phyloP scores from a whole-genome alignment of 225 moss, liverwort and hornwort genomes.

The Antitrichia curtipendula region DNA sequence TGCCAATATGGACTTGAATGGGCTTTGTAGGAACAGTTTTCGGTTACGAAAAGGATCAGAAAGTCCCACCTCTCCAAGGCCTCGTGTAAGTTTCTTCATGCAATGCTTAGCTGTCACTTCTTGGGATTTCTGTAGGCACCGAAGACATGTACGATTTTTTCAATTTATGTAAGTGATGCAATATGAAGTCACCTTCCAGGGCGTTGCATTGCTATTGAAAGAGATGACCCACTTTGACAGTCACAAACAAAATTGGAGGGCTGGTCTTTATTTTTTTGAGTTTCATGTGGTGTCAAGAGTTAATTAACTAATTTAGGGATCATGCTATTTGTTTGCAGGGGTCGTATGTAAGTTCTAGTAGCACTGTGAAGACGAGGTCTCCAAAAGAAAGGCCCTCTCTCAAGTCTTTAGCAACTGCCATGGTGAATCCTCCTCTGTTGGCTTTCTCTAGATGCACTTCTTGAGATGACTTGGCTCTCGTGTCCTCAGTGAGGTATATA shows the following conservation, averaged over 20 bases:
- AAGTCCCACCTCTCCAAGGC: conserved; percentile 16
- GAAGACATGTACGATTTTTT: background rate
- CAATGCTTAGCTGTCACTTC: background rate
- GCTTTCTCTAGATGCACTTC: background rate
- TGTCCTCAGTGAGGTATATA: background rate
- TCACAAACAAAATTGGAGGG: background rate
- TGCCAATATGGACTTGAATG: conserved; percentile 49
- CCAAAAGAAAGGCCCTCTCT: conserved; percentile 56
- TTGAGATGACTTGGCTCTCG: background rate
- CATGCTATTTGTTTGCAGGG: conserved; percentile 28
- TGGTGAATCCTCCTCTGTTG: conserved; percentile 9
- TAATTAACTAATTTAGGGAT: background rate
- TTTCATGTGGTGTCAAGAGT: background rate
- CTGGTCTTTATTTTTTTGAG: background rate
- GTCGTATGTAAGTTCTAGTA: conserved; percentile 43
- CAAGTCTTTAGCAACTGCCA: conserved; percentile 48
- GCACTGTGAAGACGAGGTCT: conserved; percentile 72
- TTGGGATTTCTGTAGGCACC: background rate
- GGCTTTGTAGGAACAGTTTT: conserved; percentile 45
- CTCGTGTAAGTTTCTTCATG: conserved; percentile 31
- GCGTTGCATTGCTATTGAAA: background rate
- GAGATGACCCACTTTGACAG: background rate
- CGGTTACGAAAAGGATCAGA: conserved; percentile 53
- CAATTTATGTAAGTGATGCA: background rate
- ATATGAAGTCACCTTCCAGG: background rate